Evolutionary conservation across 2,329 filamentous ascomycete genomes (phyloP), one percentile per base, ranked within the genome.

Genomic region (Fusarium hainanense): DNA sequence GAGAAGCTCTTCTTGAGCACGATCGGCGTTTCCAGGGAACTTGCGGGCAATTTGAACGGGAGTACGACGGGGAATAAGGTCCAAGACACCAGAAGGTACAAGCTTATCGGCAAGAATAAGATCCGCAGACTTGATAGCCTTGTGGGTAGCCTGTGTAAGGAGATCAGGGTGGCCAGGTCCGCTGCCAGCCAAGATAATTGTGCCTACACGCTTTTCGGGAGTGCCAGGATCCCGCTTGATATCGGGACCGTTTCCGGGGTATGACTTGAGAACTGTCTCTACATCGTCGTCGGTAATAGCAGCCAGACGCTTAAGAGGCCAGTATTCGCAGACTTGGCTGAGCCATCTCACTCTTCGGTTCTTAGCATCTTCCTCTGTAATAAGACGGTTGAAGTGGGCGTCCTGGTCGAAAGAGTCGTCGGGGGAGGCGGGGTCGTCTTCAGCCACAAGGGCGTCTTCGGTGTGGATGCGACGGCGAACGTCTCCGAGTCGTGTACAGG

Each of bases 301-400:
- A 10, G 94, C 93, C 2, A 99, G 87, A 20, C 92, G 89, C 68
- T 90, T 90, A 27, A 99, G 85, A 3, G 96, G 94, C 96, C 96
- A 99, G 81, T 99, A 99, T 83, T 99, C 96, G 85, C 96, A 99
- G 54, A 99, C 93, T 78, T 99, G 96, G 21, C 92, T 89, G 2
- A 99, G 85, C 96, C 96, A 99, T 61, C 96, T 88, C 85, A 97
- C 94, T 54, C 96, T 88, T 63, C 95, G 86, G 23, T 88, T 94
- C 77, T 93, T 93, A 1, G 87, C 82, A 75, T 96, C 93, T 46
- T 90, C 89, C 48, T 93, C 90, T 0, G 86, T 88, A 9, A 98
- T 87, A 6, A 99, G 84, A 65, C 87, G 89, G 79, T 99, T 99
- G 80, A 99, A 98, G 0, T 86, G 87, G 2, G 94, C 89, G 18